Evolutionary conservation across 2,329 filamentous ascomycete genomes (phyloP).

Genomic region (Exserohilum rostratum): DNA sequence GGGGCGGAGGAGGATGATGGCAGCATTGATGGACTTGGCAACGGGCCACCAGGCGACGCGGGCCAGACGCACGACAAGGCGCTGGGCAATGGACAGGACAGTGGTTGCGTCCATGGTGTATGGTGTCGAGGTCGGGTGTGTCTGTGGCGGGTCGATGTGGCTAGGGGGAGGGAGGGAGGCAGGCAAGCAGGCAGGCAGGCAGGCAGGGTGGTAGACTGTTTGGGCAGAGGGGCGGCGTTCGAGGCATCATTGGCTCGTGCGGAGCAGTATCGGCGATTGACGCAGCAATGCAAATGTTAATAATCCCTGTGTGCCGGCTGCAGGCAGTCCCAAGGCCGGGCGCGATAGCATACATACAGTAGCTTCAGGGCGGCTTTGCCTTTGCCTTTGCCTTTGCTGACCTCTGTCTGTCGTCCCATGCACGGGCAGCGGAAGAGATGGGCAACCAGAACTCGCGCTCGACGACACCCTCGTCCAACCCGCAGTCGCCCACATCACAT

Average conservation of each 20-base stretch:
- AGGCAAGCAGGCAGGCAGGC: not conserved
- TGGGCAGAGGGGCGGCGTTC: too few relatives aligned
- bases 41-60: slow-evolving; percentile 50
- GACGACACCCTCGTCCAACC: slow-evolving; percentile 25
- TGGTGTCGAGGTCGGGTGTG: not conserved
- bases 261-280: too few relatives aligned
- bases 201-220: slow-evolving; percentile 20
- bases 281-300: too few relatives aligned
- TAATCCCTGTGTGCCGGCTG: slow-evolving; percentile 28
- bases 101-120: slow-evolving; percentile 36
- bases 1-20: slow-evolving; percentile 53
- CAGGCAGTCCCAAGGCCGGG: slow-evolving; percentile 24
- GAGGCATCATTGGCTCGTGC: too few relatives aligned
- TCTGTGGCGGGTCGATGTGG: too few relatives aligned
- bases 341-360: slow-evolving; percentile 5
- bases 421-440: slow-evolving; percentile 26
- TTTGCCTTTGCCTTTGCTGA: slow-evolving; percentile 1
- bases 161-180: too few relatives aligned
- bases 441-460: slow-evolving; percentile 45
- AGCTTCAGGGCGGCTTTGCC: slow-evolving; percentile 9
- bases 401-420: slow-evolving; percentile 1
- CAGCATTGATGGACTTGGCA: slow-evolving; percentile 45
- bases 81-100: slow-evolving; percentile 34
- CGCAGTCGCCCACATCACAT: slow-evolving; percentile 36
- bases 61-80: not conserved